These are phyloP conservation scores for Delonix regia DNA, from an alignment of 306 rosid genomes.

Conservation along the genomic window DNA sequence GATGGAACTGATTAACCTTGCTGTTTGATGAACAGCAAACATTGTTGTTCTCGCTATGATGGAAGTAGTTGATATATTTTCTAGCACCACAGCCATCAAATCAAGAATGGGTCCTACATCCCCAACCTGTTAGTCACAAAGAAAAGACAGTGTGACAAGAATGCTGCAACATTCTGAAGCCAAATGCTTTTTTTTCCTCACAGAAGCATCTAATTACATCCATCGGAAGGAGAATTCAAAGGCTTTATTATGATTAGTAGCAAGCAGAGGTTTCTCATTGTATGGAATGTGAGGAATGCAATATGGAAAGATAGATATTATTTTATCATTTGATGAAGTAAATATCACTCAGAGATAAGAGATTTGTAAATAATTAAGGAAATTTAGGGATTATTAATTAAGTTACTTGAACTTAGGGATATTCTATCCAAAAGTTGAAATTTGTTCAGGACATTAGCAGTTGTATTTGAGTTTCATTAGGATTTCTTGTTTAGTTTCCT, in stretches of 20 bases:
- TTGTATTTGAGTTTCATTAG: too few relatives aligned
- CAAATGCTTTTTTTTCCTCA: background rate
- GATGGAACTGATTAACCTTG: constrained; percentile 69
- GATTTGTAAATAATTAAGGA: background rate
- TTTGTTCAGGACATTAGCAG: too few relatives aligned
- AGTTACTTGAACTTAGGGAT: too few relatives aligned
- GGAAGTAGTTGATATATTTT: constrained; percentile 60
- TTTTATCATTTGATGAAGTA: background rate
- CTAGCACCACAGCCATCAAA: constrained; percentile 84
- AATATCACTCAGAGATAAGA: background rate
- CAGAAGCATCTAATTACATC: background rate
- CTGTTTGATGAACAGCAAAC: constrained; percentile 78
- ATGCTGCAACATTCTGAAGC: background rate
- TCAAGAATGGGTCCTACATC: constrained; percentile 94
- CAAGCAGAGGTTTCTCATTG: background rate
- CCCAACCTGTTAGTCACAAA: constrained; percentile 67
- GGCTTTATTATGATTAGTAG: background rate
- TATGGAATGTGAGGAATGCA: background rate
- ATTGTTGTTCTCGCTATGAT: constrained; percentile 74
- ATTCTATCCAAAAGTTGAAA: background rate
- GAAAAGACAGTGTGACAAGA: constrained; percentile 18
- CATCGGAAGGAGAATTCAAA: background rate
- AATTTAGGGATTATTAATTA: background rate
- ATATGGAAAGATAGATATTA: background rate
- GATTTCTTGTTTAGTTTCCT: too few relatives aligned